Evolutionary conservation across 2,329 filamentous ascomycete genomes (phyloP).

Genomic region (Alternaria consortialis): DNA sequence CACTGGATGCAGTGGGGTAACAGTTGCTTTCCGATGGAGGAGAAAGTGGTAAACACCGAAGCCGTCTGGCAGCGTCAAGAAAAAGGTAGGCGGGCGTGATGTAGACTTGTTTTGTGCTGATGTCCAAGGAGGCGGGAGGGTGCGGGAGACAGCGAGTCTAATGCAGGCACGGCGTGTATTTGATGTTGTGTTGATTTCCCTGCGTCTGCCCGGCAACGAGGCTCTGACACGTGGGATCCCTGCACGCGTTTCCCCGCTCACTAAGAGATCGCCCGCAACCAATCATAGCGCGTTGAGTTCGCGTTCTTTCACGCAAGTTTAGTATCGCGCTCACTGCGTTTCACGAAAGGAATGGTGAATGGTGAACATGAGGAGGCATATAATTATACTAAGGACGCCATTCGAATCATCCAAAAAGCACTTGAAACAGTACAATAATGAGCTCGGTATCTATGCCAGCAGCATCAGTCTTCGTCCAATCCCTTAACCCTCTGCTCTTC

Average conservation of each 20-base stretch:
- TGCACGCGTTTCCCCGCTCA: constrained; percentile 15
- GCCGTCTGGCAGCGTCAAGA: background rate
- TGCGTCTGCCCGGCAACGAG: constrained; percentile 30
- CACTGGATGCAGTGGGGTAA: background rate
- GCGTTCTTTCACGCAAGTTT: constrained; percentile 10
- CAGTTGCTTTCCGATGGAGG: background rate
- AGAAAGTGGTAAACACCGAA: background rate
- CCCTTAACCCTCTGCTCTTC: constrained; percentile 24
- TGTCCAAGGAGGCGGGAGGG: background rate
- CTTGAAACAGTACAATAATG: background rate
- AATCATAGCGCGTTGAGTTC: constrained; percentile 27
- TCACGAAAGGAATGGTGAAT: background rate
- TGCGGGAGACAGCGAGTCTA: background rate
- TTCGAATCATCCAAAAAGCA: background rate
- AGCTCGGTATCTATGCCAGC: background rate
- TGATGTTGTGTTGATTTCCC: constrained; percentile 32
- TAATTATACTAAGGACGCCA: background rate
- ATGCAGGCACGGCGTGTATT: constrained; percentile 4
- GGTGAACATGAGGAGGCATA: background rate
- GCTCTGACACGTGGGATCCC: constrained; percentile 19
- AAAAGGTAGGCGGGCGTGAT: background rate
- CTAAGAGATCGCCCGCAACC: constrained; percentile 13
- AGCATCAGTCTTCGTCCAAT: constrained; percentile 23
- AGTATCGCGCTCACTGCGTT: background rate
- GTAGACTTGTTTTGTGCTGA: background rate